Base-by-base conservation (phyloP, 805 yeast genomes). In the Pichia eremophila region DNA sequence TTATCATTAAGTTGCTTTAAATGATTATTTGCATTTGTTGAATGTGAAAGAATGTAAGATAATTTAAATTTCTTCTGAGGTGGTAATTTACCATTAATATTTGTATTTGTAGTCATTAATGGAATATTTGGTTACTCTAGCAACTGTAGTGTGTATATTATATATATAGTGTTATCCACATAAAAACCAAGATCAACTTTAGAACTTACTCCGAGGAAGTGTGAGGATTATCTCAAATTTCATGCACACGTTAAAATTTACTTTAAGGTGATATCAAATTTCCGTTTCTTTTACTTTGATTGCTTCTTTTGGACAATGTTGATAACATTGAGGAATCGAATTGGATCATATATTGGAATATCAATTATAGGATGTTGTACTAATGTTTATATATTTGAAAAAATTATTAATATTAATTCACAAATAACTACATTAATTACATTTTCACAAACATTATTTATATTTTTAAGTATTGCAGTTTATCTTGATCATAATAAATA, bases 301-400 rank as follows among this genome's bases (percentile, higher is more conserved):
- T 4, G 25, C 6, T 22, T 22, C 22, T 5, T 22, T 22, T 22
- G 6, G 6, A 22, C 25, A 22, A 22, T 22, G 32, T 11, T 29
- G 8, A 4, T 29, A 10, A 11, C 32, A 29, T 29, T 29, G 8
- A 29, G 32, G 32, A 29, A 29, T 11, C 4, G 14, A 11, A 29
- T 29, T 29, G 32, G 32, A 29, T 7, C 32, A 2, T 29, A 29
- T 29, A 29, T 29, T 29, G 32, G 32, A 2, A 15, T 34, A 14
- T 34, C 36, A 34, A 34, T 34, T 34, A 15, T 18, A 15, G 36
- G 36, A 4, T 84, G 93, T 60, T 85, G 93, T 59, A 66, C 79
- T 32, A 85, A 82, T 60, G 89, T 81, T 29, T 67, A 76, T 49
- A 71, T 84, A 1, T 63, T 84, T 44, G 93, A 85, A 59, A 60